Evolutionary conservation across 257 asterid genomes (phyloP), one percentile per base, ranked within the genome.

Genomic region (Prunella vulgaris): DNA sequence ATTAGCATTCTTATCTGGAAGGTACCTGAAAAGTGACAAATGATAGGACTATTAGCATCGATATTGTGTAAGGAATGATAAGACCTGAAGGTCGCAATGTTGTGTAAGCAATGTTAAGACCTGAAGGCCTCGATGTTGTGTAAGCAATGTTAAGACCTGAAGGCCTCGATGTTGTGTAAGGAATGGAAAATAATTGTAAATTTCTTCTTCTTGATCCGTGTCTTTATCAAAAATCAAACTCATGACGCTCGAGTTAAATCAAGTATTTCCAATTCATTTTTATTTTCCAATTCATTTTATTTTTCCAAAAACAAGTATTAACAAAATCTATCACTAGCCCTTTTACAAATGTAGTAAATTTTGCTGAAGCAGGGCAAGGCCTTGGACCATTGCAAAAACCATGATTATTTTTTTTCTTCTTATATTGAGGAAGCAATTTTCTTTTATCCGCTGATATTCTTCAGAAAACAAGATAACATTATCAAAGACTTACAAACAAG

Each of bases 1-100:
- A 77, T 82, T 89, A 42, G 92, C 97, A 85, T 91, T 91, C 85
- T 94, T 94, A 80, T 94, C 99, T 3, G 99, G 99, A 84, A 91
- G 99, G 84, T 94, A 94, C 85, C 99, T 94, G 53, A 46, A 46
- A 46, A 46, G 21, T n/a, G 88, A 73, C 63, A 73, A 54, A 61
- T 35, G 21, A 70, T 58, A n/a, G n/a, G n/a, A n/a, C n/a, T n/a
- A n/a, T n/a, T n/a, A n/a, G n/a, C n/a, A n/a, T n/a, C n/a, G n/a
- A n/a, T n/a, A n/a, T n/a, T n/a, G n/a, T n/a, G n/a, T n/a, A n/a
- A n/a, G n/a, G n/a, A n/a, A n/a, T n/a, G n/a, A n/a, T n/a, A n/a
- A n/a, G n/a, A n/a, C n/a, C n/a, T n/a, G n/a, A n/a, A n/a, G n/a
- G n/a, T n/a, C n/a, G n/a, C n/a, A n/a, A n/a, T n/a, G n/a, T n/a